A percentile compares a stretch with the other conserved stretches of the same genome.
phyloP scores from a whole-genome alignment of 2,329 filamentous ascomycete species.

The Fusarium albidum region DNA sequence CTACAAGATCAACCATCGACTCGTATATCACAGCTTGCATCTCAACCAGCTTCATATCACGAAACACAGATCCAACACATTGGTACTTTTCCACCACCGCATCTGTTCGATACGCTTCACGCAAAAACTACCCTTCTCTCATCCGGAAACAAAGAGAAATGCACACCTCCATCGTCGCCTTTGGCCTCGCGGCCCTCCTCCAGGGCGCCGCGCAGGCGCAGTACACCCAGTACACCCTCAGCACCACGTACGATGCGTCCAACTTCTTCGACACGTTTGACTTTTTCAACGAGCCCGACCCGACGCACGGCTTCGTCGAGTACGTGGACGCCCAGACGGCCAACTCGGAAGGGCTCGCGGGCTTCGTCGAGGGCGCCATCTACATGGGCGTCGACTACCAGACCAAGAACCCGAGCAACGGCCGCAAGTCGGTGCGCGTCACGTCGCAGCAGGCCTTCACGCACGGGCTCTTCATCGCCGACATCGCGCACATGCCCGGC shows the following conservation, averaged over 20 bases:
- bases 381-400: constrained; percentile 75
- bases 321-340: constrained; percentile 71
- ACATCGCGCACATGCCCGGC: constrained; percentile 80
- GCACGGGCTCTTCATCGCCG: constrained; percentile 75
- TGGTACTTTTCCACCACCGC: constrained; percentile 3
- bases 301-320: constrained; percentile 77
- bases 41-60: not conserved
- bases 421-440: constrained; percentile 76
- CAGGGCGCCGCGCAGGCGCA: constrained; percentile 37
- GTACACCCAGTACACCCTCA: constrained; percentile 57
- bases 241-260: constrained; percentile 56
- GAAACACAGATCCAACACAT: not conserved
- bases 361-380: constrained; percentile 61
- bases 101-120: too few species aligned
- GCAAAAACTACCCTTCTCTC: too few species aligned
- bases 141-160: constrained; percentile 26
- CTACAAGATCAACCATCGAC: not conserved
- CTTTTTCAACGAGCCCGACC: constrained; percentile 68
- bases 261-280: constrained; percentile 66
- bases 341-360: constrained; percentile 64
- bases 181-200: constrained; percentile 44
- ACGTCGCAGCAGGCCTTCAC: constrained; percentile 72
- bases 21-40: not conserved
- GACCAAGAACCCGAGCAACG: constrained; percentile 62
- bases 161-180: constrained; percentile 34